These are phyloP conservation scores for Pelargonium australe DNA, from an alignment of 441 rosid genomes.

Conservation along the genomic window DNA sequence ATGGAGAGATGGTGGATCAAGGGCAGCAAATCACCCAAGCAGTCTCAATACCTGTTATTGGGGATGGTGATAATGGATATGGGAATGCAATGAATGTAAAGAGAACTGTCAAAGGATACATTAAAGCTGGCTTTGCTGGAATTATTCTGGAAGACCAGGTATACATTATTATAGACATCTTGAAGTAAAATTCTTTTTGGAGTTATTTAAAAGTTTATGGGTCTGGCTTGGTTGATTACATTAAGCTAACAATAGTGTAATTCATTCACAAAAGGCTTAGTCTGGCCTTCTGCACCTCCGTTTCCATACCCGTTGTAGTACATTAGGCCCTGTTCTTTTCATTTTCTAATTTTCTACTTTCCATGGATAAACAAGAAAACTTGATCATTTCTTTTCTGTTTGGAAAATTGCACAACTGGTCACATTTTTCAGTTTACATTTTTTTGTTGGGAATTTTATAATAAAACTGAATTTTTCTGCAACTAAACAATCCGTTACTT, in stretches of 20 bases:
- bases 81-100: slow-evolving; percentile 86
- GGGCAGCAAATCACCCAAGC: slow-evolving; percentile 72
- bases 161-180: slow-evolving; percentile 8
- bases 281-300: neutral
- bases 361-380: too few relatives aligned
- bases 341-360: too few relatives aligned
- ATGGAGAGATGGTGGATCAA: slow-evolving; percentile 93
- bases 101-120: slow-evolving; percentile 81
- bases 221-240: neutral
- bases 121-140: slow-evolving; percentile 84
- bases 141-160: slow-evolving; percentile 87
- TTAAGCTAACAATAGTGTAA: neutral
- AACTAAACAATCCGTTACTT: too few relatives aligned
- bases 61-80: slow-evolving; percentile 81
- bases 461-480: too few relatives aligned
- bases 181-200: neutral
- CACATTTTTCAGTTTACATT: too few relatives aligned
- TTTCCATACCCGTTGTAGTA: too few relatives aligned
- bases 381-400: too few relatives aligned
- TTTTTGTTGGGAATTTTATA: too few relatives aligned
- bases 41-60: slow-evolving; percentile 73
- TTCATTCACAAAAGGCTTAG: neutral
- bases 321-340: too few relatives aligned
- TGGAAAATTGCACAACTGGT: too few relatives aligned
- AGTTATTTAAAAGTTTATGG: neutral